phyloP scores from a whole-genome alignment of 805 yeast genomes.

The Kazachstania taianensis region DNA sequence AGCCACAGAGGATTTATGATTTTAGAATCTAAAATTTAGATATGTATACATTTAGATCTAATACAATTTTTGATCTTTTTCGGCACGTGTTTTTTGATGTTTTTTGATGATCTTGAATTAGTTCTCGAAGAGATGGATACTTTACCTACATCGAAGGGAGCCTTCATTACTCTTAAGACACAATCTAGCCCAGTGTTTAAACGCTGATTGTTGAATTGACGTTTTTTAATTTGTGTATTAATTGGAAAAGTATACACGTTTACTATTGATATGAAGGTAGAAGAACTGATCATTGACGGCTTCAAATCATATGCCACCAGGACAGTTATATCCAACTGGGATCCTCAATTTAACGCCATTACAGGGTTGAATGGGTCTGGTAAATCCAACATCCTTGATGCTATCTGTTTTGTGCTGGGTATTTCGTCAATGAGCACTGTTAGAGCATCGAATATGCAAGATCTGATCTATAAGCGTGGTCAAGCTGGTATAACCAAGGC shows the following conservation, averaged over 20 bases:
- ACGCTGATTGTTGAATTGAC: too few relatives aligned
- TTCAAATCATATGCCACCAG: constrained; percentile 96
- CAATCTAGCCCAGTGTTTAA: too few relatives aligned
- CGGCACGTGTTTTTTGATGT: too few relatives aligned
- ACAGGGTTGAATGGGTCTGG: constrained; percentile 98
- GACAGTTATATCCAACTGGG: constrained; percentile 94
- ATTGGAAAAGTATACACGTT: background rate
- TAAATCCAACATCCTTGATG: constrained; percentile 90
- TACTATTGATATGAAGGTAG: constrained; percentile 60
- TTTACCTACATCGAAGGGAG: too few relatives aligned
- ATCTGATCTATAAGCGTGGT: constrained; percentile 90
- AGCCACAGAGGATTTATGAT: too few relatives aligned
- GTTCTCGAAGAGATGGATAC: too few relatives aligned
- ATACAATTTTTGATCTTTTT: too few relatives aligned
- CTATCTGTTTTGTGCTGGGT: constrained; percentile 97
- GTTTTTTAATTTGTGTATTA: too few relatives aligned
- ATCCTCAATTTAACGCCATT: constrained; percentile 90
- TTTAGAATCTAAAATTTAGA: too few relatives aligned
- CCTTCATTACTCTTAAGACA: too few relatives aligned
- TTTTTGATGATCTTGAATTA: too few relatives aligned
- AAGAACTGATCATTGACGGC: constrained; percentile 92
- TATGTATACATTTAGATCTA: too few relatives aligned
- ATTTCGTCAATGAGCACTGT: constrained; percentile 91
- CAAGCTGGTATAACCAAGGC: constrained; percentile 98
- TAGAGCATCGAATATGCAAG: constrained; percentile 87